A percentile compares a stretch with the other conserved stretches of the same genome.
These are phyloP conservation scores for Cordyceps cateniannulata DNA, from an alignment of 2,329 filamentous ascomycete genomes.

Conservation along the genomic window DNA sequence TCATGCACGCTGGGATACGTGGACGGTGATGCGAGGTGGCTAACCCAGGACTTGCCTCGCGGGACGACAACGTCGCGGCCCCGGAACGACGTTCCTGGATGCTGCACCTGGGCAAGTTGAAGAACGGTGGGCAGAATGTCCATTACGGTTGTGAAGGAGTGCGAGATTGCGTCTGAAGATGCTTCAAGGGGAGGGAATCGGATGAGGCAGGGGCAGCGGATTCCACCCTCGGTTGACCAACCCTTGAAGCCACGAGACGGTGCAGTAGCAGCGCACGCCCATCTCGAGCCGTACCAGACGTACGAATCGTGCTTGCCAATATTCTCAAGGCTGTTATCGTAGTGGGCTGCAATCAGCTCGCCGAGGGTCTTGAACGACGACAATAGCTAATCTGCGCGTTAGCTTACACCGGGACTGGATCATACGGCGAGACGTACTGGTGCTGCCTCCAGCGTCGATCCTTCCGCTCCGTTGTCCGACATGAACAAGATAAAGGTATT, in stretches of 20 bases:
- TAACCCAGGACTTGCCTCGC: slow-evolving; percentile 40
- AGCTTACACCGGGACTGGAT: background rate
- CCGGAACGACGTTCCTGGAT: slow-evolving; percentile 30
- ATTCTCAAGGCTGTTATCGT: slow-evolving; percentile 44
- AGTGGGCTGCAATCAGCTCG: slow-evolving; percentile 27
- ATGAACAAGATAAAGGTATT: slow-evolving; percentile 50
- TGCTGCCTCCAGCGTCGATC: slow-evolving; percentile 49
- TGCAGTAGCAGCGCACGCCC: slow-evolving; percentile 38
- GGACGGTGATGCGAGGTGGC: slow-evolving; percentile 26
- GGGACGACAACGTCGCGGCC: slow-evolving; percentile 44
- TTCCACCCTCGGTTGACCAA: slow-evolving; percentile 41
- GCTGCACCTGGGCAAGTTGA: slow-evolving; percentile 36
- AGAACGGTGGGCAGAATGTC: slow-evolving; percentile 43
- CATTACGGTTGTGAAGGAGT: slow-evolving; percentile 36
- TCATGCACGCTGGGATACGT: slow-evolving; percentile 35
- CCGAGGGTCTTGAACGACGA: background rate
- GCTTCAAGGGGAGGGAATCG: slow-evolving; percentile 16
- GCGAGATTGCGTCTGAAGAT: slow-evolving; percentile 6
- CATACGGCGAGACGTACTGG: slow-evolving; percentile 33
- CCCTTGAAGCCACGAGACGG: slow-evolving; percentile 31
- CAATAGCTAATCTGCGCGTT: background rate
- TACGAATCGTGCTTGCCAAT: slow-evolving; percentile 50
- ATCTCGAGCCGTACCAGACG: slow-evolving; percentile 54
- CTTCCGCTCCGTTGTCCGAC: slow-evolving; percentile 49
- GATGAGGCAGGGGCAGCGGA: slow-evolving; percentile 44